Conservation (phyloP, 164 flowering plant species). For the Vitis riparia region DNA sequence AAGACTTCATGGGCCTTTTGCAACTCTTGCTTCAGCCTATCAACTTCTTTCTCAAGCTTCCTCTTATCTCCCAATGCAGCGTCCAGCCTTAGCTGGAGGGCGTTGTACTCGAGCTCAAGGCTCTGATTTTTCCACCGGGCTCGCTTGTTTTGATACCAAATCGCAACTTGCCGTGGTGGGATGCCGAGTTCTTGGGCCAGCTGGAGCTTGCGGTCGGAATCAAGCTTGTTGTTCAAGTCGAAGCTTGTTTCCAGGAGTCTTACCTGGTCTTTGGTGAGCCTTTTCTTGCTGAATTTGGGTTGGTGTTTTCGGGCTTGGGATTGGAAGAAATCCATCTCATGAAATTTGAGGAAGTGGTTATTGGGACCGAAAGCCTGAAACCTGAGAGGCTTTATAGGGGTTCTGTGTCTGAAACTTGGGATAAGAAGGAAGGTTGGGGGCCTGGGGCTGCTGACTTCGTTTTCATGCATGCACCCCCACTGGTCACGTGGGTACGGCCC, state of each 20-base stretch:
- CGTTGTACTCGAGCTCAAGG: constrained; percentile 38
- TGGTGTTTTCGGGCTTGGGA: constrained; percentile 2
- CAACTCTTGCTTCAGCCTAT: constrained; percentile 29
- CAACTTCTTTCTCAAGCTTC: constrained; percentile 35
- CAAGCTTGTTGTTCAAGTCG: constrained; percentile 34
- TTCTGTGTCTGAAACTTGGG: too few species aligned
- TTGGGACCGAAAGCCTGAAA: too few species aligned
- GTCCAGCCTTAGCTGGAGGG: constrained; percentile 21
- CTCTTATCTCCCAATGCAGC: constrained; percentile 31
- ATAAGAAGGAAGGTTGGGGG: not conserved
- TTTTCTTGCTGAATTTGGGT: constrained; percentile 19
- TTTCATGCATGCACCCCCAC: not conserved
- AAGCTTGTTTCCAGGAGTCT: constrained; percentile 43
- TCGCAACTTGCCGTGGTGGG: constrained; percentile 46
- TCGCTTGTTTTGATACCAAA: constrained; percentile 59
- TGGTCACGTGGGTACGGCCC: too few species aligned
- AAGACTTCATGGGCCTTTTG: constrained; percentile 24
- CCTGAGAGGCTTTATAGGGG: too few species aligned
- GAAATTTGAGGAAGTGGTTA: too few species aligned
- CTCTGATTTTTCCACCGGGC: constrained; percentile 49
- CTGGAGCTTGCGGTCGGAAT: constrained; percentile 40
- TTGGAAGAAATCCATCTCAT: constrained; percentile 10
- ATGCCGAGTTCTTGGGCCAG: constrained; percentile 47
- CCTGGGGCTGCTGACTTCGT: not conserved
- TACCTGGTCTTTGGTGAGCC: constrained; percentile 45